phyloP scores from a whole-genome alignment of 371 early-diverging fungal genomes.

The Mucor lusitanicus region DNA sequence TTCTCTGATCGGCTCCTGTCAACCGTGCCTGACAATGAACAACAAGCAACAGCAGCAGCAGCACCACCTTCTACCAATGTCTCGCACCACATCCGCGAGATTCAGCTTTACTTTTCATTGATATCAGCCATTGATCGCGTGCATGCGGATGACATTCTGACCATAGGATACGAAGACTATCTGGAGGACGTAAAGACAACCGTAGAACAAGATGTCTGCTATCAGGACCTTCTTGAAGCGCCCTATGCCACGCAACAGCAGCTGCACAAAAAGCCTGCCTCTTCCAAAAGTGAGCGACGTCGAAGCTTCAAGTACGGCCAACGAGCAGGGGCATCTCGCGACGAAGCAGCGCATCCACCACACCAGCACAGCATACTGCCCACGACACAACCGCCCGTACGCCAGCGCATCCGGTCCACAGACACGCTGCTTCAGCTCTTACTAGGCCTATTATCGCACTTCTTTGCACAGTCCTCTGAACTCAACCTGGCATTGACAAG shows the following conservation, averaged over 20 bases:
- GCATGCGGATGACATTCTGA: slow-evolving; percentile 54
- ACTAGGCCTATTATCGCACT: slow-evolving; percentile 66
- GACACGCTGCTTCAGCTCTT: slow-evolving; percentile 71
- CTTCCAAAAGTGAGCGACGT: slow-evolving; percentile 47
- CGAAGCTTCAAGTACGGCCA: slow-evolving; percentile 67
- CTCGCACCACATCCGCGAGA: slow-evolving; percentile 67
- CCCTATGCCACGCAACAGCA: slow-evolving; percentile 10
- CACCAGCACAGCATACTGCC: not conserved
- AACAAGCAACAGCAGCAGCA: too few species aligned
- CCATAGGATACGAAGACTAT: slow-evolving; percentile 76
- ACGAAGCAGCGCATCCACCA: not conserved
- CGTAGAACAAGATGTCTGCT: slow-evolving; percentile 65
- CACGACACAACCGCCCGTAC: not conserved
- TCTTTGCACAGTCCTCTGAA: slow-evolving; percentile 86
- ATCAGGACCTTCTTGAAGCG: slow-evolving; percentile 45
- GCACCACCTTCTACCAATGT: slow-evolving; percentile 35
- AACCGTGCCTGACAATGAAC: slow-evolving; percentile 57
- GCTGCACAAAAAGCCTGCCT: slow-evolving; percentile 30
- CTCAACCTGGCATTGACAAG: slow-evolving; percentile 91
- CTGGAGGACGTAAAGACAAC: slow-evolving; percentile 72
- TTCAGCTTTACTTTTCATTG: slow-evolving; percentile 72
- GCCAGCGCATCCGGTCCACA: slow-evolving; percentile 58
- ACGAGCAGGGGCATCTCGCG: slow-evolving; percentile 13
- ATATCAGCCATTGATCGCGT: slow-evolving; percentile 59
- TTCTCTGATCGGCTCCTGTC: slow-evolving; percentile 72